phyloP scores from a whole-genome alignment of 2,329 filamentous ascomycete genomes.

The Plenodomus lindquistii region DNA sequence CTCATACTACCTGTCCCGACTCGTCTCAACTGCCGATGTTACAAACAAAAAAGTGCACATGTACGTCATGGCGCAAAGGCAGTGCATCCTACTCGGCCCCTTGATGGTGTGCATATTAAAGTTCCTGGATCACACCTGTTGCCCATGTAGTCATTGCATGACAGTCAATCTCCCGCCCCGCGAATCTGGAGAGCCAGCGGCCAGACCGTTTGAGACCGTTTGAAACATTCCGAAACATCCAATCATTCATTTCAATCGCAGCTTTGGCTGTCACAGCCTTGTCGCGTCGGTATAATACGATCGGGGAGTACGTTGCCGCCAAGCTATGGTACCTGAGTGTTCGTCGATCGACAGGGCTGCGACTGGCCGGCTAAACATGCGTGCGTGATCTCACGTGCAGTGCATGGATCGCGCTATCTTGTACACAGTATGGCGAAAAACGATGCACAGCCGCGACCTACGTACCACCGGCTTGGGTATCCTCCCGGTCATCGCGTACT shows the following conservation, averaged over 20 bases:
- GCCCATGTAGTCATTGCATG: background rate
- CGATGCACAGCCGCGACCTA: no score
- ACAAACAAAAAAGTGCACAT: background rate
- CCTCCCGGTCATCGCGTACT: no score
- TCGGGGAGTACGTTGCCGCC: background rate
- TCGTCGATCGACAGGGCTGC: background rate
- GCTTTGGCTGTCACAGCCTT: background rate
- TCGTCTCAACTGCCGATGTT: constrained; percentile 4
- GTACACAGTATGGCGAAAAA: no score
- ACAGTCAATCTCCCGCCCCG: background rate
- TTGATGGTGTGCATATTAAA: background rate
- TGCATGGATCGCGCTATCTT: no score
- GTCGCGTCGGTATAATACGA: background rate
- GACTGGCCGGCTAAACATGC: background rate
- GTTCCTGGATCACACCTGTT: background rate
- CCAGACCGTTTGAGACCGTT: background rate
- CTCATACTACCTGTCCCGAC: no score
- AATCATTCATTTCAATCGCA: background rate
- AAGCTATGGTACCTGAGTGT: background rate
- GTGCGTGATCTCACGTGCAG: background rate
- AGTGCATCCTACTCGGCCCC: background rate
- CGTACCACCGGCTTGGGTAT: no score
- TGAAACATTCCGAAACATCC: background rate
- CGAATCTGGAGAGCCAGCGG: background rate
- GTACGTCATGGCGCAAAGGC: background rate